Conservation (phyloP, 257 asterid genomes). For the Solanum tarapatanum region DNA sequence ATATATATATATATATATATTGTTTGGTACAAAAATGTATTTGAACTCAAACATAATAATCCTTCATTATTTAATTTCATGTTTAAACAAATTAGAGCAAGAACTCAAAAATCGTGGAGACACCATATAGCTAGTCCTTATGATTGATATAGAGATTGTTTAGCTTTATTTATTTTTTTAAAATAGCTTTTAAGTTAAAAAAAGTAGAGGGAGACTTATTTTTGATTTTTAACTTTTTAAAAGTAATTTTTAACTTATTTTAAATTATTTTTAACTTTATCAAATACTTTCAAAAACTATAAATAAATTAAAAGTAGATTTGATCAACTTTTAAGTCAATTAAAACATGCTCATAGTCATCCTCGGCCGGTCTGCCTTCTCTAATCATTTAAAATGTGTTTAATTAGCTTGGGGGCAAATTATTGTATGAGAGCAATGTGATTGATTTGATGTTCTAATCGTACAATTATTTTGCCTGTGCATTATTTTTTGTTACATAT, state of each 20-base stretch:
- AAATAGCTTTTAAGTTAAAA: too few species aligned
- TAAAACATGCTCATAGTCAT: too few species aligned
- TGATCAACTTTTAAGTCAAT: too few species aligned
- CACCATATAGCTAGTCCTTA: not conserved
- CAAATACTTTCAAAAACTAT: too few species aligned
- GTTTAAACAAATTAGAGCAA: not conserved
- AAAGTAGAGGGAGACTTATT: too few species aligned
- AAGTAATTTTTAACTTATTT: not conserved
- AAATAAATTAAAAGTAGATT: too few species aligned
- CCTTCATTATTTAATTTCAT: not conserved
- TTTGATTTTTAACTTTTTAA: too few species aligned
- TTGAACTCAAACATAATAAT: not conserved
- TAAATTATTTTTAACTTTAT: too few species aligned
- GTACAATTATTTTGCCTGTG: not conserved
- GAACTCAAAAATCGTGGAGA: not conserved
- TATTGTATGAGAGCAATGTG: not conserved
- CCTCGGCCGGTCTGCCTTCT: not conserved
- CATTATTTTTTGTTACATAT: not conserved
- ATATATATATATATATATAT: not conserved
- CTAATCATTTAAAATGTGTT: not conserved
- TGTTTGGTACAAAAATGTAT: not conserved
- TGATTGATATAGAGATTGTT: not conserved
- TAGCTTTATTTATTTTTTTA: too few species aligned
- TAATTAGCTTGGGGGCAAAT: not conserved
- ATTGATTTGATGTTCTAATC: not conserved